Percentiles rank a stretch among this genome's conserved stretches.
Conservation (phyloP, 2,329 filamentous ascomycete species). For the Scedosporium apiospermum region DNA sequence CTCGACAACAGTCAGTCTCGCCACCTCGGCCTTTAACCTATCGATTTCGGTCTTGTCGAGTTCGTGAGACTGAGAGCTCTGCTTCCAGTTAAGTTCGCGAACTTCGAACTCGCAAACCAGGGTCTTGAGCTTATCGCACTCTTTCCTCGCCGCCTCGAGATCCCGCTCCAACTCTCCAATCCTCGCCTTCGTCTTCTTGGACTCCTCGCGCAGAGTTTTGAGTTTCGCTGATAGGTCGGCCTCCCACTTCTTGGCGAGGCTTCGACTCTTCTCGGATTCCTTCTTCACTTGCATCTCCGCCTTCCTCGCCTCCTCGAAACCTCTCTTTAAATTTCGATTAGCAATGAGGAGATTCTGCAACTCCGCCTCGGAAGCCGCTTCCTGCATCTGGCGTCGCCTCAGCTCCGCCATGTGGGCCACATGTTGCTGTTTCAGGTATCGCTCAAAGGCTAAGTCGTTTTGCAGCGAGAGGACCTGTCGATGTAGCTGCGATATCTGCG, state of each 20-base stretch:
- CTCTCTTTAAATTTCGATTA: constrained; percentile 63
- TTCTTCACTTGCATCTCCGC: constrained; percentile 60
- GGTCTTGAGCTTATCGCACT: constrained; percentile 54
- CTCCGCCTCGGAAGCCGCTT: constrained; percentile 71
- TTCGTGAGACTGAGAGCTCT: constrained; percentile 55
- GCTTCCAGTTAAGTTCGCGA: constrained; percentile 53
- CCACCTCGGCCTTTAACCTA: constrained; percentile 47
- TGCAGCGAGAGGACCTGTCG: constrained; percentile 66
- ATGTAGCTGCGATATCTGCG: constrained; percentile 49
- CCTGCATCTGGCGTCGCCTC: constrained; percentile 62
- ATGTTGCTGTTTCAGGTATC: constrained; percentile 76
- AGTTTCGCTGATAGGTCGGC: constrained; percentile 59
- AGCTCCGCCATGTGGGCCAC: constrained; percentile 72
- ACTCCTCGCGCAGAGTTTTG: constrained; percentile 57
- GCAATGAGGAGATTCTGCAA: constrained; percentile 72
- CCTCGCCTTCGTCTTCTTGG: constrained; percentile 53
- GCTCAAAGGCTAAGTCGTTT: constrained; percentile 75
- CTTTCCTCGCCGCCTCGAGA: constrained; percentile 45
- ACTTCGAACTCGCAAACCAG: constrained; percentile 62
- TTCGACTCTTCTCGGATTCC: constrained; percentile 62
- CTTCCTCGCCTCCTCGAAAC: constrained; percentile 64
- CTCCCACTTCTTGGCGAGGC: constrained; percentile 70
- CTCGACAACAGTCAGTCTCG: constrained; percentile 50
- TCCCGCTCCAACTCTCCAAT: constrained; percentile 47
- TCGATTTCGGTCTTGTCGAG: constrained; percentile 52